phyloP scores from a whole-genome alignment of 164 flowering plant genomes.

The Pachysandra terminalis region DNA sequence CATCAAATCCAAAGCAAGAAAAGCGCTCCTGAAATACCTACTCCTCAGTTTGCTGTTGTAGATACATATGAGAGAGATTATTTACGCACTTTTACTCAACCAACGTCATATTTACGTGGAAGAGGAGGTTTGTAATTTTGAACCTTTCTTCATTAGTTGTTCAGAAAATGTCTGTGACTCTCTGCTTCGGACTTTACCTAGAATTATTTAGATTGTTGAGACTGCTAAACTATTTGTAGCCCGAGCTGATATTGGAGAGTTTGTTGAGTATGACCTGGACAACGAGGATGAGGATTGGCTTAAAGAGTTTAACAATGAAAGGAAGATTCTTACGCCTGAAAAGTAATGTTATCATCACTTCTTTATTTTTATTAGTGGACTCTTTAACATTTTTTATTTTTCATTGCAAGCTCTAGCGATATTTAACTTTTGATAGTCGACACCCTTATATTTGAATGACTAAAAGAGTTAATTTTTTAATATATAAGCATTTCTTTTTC shows the following conservation, averaged over 20 bases:
- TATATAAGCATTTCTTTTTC: too few relatives aligned
- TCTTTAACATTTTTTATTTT: too few relatives aligned
- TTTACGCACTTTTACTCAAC: conserved; percentile 70
- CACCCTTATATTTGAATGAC: too few relatives aligned
- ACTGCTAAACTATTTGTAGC: conserved; percentile 40
- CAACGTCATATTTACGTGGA: conserved; percentile 84
- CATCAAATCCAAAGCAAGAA: conserved; percentile 64
- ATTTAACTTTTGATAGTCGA: too few relatives aligned
- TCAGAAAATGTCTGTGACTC: background rate
- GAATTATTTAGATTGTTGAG: background rate
- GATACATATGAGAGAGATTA: conserved; percentile 98
- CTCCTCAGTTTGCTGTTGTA: conserved; percentile 82
- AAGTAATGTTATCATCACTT: conserved; percentile 35
- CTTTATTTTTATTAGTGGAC: too few relatives aligned
- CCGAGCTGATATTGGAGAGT: conserved; percentile 92
- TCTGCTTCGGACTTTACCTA: background rate
- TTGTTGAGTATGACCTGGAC: conserved; percentile 96
- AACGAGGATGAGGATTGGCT: conserved; percentile 99
- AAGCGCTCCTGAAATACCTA: conserved; percentile 82
- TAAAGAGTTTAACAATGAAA: conserved; percentile 60
- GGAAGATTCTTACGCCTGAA: conserved; percentile 61
- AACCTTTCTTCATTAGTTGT: background rate
- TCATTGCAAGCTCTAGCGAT: too few relatives aligned
- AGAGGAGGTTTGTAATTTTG: conserved; percentile 69
- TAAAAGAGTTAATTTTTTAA: too few relatives aligned